Evolutionary conservation across 345 rosid genomes (phyloP), one percentile per base, ranked within the genome.

Genomic region (Dovyalis caffra): DNA sequence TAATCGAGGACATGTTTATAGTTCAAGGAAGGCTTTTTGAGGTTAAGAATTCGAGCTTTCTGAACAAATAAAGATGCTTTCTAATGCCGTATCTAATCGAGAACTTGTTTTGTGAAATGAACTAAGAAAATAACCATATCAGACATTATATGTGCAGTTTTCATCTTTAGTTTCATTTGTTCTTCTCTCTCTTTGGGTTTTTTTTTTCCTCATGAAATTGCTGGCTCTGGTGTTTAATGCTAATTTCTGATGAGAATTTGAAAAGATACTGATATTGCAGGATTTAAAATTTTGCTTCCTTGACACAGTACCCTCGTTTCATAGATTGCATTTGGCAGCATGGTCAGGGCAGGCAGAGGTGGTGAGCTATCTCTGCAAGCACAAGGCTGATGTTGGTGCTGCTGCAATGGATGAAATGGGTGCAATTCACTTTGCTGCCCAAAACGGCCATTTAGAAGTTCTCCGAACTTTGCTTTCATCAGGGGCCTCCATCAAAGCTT

Each of bases 331-430:
- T 81, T 85, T 95, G 68, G 99, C 98, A 76, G 97, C 99, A 76
- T 93, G 99, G 98, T 85, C 98, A 51, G 98, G 99, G 16, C 90
- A 93, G 60, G 79, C 85, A 37, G 85, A 87, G 83, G 92, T 88
- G 20, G 95, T 88, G 49, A 85, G 80, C 80, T 90, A 88, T 78
- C 89, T 95, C 70, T 93, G 98, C 91, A 88, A 91, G 81, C 81
- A 90, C 53, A 95, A 92, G 77, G 99, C 99, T 0, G 99, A 95
- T 87, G 92, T 86, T 23, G 93, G 98, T 34, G 98, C 99, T 68
- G 93, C 97, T 64, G 98, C 99, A 33, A 88, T 93, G 83, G 99
- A 95, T 76, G 97, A 95, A 81, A 93, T 93, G 98, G 93, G 97
- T 10, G 98, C 98, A 2, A 84, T 95, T 76, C 98, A 93, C 84